Conservation (phyloP, 2,329 filamentous ascomycete genomes). For the Apiospora rasikravindrae region DNA sequence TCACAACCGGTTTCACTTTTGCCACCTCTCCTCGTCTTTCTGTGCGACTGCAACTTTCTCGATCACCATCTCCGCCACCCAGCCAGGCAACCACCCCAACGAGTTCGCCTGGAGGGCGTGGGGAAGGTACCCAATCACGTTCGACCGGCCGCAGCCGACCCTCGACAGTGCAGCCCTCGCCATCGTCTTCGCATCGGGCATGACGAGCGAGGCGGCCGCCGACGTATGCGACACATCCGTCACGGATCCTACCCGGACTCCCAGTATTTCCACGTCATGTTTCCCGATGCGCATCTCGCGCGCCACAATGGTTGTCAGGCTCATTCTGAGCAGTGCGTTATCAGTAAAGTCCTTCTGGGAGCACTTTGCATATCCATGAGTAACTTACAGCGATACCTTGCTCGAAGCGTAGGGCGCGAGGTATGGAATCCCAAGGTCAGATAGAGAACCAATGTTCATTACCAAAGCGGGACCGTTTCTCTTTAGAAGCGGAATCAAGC, state of each 20-base stretch:
- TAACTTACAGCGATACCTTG: conserved; percentile 48
- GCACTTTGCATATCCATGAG: neutral
- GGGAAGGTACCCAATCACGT: conserved; percentile 30
- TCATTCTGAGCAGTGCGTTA: conserved; percentile 27
- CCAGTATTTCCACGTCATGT: conserved; percentile 25
- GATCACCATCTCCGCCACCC: neutral
- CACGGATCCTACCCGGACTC: conserved; percentile 29
- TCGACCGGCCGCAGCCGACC: conserved; percentile 26
- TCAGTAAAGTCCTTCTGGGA: neutral
- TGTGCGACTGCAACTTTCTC: neutral
- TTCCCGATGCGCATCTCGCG: conserved; percentile 45
- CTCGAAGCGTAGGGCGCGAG: conserved; percentile 49
- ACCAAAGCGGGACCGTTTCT: conserved; percentile 50
- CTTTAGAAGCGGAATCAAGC: conserved; percentile 50
- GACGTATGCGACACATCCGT: conserved; percentile 25
- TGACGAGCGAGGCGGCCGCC: conserved; percentile 24
- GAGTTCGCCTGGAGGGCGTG: conserved; percentile 28
- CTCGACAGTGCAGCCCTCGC: conserved; percentile 28
- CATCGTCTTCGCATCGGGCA: conserved; percentile 27
- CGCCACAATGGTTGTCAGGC: conserved; percentile 44
- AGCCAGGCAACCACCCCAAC: neutral
- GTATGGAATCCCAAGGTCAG: conserved; percentile 52
- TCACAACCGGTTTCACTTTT: neutral
- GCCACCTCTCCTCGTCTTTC: neutral
- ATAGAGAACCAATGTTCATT: conserved; percentile 55